Evolutionary conservation across 768 basidiomycete species (phyloP), one percentile per base, ranked within the genome.

Genomic region (Tremella fuciformis): DNA sequence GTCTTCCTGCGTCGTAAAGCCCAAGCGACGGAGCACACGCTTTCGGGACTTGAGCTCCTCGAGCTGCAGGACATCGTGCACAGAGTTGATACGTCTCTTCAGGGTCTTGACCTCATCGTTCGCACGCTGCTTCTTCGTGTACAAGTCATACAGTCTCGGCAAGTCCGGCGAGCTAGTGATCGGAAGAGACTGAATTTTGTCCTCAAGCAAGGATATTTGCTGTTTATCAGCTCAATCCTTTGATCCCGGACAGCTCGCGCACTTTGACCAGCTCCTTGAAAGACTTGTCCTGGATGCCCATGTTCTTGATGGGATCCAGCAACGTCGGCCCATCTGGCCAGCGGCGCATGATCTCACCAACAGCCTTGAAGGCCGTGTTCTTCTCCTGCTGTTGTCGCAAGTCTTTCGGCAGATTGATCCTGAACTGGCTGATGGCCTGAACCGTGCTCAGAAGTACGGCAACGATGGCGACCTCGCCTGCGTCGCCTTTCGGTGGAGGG

Each of bases 31-130:
- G 24, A 98, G 82, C 0, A 96, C 93, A 21, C 94, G 89, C 78
- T 98, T 98, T 57, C 96, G 83, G 66, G 85, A 86, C 77, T 93
- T 94, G 71, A 99, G 86, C 76, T 99, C 96, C 76, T 98, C 96
- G 52, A 98, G 83, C 75, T 98, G 94, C 41, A 98, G 79, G 8
- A 99, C 84, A 61, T 96, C 92, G 52, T 92, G 87, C 0, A 94
- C 94, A 0, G 88, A 84, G 62, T 88, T 86, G 42, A 97, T 92
- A 29, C 85, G 86, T 76, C 87, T 88, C 80, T 88, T 93, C 40
- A 93, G 80, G 19, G 83, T 80, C 8, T 89, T 86, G 47, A 73
- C 69, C 26, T 50, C 53, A 4, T 69, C 66, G 46, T 64, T 66
- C 0, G 62, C 46, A 25, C 85, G 82, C 67, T 85, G 86, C 77